Evolutionary conservation across 108 stramenopile species (phyloP).

Genomic region (Bacterosira constricta): DNA sequence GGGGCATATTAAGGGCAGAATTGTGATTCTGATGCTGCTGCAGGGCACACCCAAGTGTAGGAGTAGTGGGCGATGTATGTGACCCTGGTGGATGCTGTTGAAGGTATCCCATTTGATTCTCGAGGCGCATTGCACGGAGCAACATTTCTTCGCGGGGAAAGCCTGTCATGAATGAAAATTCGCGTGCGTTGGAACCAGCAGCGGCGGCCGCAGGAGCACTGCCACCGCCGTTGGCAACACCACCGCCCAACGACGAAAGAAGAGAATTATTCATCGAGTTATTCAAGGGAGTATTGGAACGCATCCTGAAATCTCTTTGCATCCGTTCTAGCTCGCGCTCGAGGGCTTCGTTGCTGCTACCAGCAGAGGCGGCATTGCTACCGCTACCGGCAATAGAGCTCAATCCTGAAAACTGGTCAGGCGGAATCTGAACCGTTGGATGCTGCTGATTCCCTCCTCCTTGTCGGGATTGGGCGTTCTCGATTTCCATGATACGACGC

Average conservation of each 20-base stretch:
- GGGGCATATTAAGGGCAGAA: neutral
- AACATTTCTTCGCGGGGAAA: slow-evolving; percentile 8
- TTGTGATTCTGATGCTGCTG: neutral
- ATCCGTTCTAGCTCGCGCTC: slow-evolving; percentile 6
- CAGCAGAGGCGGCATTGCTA: neutral
- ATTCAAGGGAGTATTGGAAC: slow-evolving; percentile 6
- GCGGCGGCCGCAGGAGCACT: neutral
- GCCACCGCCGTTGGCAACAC: neutral
- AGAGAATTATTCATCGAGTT: neutral
- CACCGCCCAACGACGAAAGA: neutral
- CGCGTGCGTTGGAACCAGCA: neutral
- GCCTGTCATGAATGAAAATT: neutral
- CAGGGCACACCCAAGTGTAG: neutral
- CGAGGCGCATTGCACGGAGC: slow-evolving; percentile 4
- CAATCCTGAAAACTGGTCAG: too few relatives aligned
- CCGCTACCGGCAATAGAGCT: neutral
- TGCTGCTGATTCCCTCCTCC: neutral
- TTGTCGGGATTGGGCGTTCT: neutral
- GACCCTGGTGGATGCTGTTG: slow-evolving; percentile 3
- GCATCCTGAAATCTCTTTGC: slow-evolving; percentile 5
- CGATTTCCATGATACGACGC: slow-evolving; percentile 2
- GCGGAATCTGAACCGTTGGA: too few relatives aligned
- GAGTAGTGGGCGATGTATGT: neutral
- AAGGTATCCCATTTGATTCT: slow-evolving; percentile 14
- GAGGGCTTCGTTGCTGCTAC: neutral